Evolutionary conservation across 164 flowering plant genomes (phyloP).

Genomic region (Liquidambar formosana): DNA sequence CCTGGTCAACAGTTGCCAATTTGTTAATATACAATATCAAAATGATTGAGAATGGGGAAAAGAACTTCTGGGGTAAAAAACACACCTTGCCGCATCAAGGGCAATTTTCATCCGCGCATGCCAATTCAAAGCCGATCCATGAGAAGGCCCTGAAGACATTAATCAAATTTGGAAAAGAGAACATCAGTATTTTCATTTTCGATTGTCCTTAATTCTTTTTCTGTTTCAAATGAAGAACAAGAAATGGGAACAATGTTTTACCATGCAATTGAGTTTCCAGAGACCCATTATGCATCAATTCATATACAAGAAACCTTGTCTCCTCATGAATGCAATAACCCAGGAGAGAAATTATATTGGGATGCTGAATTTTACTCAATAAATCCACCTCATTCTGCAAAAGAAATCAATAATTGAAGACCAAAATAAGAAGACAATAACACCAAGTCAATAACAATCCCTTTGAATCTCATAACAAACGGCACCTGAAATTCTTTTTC

Average conservation of each 20-base stretch:
- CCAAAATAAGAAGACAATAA: background rate
- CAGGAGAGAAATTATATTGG: constrained; percentile 69
- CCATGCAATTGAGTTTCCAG: constrained; percentile 84
- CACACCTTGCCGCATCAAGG: constrained; percentile 88
- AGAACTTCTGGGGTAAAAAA: background rate
- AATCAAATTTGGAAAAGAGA: constrained; percentile 8
- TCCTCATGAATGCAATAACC: constrained; percentile 66
- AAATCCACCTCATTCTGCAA: constrained; percentile 85
- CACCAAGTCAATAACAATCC: background rate
- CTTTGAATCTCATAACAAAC: background rate
- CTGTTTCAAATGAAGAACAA: background rate
- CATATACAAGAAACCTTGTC: constrained; percentile 70
- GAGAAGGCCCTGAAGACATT: constrained; percentile 62
- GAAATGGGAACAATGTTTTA: constrained; percentile 27
- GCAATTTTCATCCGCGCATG: constrained; percentile 88
- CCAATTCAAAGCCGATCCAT: constrained; percentile 80
- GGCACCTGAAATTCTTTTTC: constrained; percentile 79
- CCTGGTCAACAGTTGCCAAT: constrained; percentile 46
- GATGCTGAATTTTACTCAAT: constrained; percentile 72
- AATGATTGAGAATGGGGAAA: background rate
- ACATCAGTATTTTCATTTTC: background rate
- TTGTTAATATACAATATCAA: background rate
- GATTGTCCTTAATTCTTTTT: background rate
- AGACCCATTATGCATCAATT: constrained; percentile 91
- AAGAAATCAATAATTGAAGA: constrained; percentile 5